Evolutionary conservation across 208 protist species (phyloP).

Genomic region (Acanthamoeba culbertsoni): DNA sequence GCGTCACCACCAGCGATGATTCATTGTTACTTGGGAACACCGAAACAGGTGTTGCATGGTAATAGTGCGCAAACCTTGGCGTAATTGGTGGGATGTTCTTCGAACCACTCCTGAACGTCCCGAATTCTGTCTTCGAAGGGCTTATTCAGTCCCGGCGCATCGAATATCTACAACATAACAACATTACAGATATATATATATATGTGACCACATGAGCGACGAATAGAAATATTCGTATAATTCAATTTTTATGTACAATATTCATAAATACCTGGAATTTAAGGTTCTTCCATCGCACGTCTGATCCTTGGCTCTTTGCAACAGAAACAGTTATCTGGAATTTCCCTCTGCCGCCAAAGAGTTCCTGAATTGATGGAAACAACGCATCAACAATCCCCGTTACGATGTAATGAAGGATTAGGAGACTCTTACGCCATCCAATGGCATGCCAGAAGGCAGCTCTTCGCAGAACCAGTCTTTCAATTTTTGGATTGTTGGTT

Average conservation of each 20-base stretch:
- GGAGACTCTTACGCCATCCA: constrained; percentile 73
- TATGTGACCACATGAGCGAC: not conserved
- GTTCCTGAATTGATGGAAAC: constrained; percentile 8
- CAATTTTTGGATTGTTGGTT: not conserved
- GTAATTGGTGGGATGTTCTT: not conserved
- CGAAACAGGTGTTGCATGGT: not conserved
- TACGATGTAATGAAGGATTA: not conserved
- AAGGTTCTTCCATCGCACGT: constrained; percentile 63
- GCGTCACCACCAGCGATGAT: not conserved
- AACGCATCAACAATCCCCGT: no score
- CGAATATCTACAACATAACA: constrained; percentile 55
- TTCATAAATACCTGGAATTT: constrained; percentile 32
- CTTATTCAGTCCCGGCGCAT: constrained; percentile 52
- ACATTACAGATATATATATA: not conserved
- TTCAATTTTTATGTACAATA: not conserved
- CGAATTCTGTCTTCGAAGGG: constrained; percentile 72
- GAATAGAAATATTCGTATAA: not conserved
- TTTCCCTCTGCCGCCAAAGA: constrained; percentile 69
- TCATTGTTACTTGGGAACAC: not conserved
- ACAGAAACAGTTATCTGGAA: constrained; percentile 72
- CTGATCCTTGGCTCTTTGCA: constrained; percentile 63
- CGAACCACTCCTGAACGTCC: constrained; percentile 41
- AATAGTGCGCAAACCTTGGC: not conserved
- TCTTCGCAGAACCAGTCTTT: constrained; percentile 70
- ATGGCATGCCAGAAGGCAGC: constrained; percentile 63